phyloP scores from a whole-genome alignment of 768 basidiomycete species.

The Boletus tomentosulus region DNA sequence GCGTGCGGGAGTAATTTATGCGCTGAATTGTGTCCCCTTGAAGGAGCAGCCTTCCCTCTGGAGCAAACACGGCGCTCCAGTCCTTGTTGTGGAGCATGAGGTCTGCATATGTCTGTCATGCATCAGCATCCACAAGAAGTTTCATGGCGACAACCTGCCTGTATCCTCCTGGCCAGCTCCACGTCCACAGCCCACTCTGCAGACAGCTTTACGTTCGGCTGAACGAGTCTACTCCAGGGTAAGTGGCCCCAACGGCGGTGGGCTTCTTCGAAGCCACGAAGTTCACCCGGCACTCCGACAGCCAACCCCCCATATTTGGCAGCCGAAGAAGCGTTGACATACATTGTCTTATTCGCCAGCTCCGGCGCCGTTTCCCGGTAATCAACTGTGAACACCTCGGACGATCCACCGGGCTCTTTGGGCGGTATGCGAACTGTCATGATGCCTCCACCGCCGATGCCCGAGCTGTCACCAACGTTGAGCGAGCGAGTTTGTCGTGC shows the following conservation, averaged over 20 bases:
- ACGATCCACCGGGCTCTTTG: constrained; percentile 33
- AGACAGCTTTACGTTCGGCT: constrained; percentile 73
- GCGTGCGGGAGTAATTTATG: constrained; percentile 72
- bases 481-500: neutral
- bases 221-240: constrained; percentile 73
- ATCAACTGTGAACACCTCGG: constrained; percentile 72
- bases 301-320: constrained; percentile 75
- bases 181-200: constrained; percentile 72
- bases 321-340: constrained; percentile 44
- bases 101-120: constrained; percentile 38
- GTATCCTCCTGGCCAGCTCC: constrained; percentile 72
- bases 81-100: constrained; percentile 66
- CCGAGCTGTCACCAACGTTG: constrained; percentile 45
- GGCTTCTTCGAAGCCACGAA: constrained; percentile 82
- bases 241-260: constrained; percentile 79
- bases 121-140: neutral
- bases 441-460: constrained; percentile 86
- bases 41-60: constrained; percentile 60
- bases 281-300: constrained; percentile 88
- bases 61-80: constrained; percentile 83
- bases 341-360: constrained; percentile 76
- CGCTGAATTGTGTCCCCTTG: constrained; percentile 75
- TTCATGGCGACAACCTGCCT: constrained; percentile 39
- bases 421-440: constrained; percentile 80
- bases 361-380: constrained; percentile 87